Conservation (phyloP, 305 asterid genomes). For the Coffea humblotiana region DNA sequence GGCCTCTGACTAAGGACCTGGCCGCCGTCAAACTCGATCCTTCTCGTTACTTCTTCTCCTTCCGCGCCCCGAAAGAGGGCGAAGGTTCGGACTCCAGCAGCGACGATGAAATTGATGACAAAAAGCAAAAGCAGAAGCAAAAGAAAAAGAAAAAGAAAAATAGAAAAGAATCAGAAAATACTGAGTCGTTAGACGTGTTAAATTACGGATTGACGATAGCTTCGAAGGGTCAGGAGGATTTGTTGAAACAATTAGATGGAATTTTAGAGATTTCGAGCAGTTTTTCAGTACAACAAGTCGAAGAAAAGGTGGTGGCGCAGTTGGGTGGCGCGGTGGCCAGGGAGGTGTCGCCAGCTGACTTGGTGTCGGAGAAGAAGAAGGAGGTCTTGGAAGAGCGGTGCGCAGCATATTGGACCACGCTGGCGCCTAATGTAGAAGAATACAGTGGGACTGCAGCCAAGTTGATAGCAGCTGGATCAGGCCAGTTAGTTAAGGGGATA, state of each 20-base stretch:
- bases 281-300: slow-evolving; percentile 69
- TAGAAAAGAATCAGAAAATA: slow-evolving; percentile 27
- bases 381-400: slow-evolving; percentile 72
- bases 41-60: slow-evolving; percentile 85
- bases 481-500: slow-evolving; percentile 84
- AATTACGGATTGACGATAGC: slow-evolving; percentile 83
- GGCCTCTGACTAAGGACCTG: slow-evolving; percentile 81
- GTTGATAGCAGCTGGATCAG: slow-evolving; percentile 91
- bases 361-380: slow-evolving; percentile 62
- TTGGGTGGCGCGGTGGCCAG: slow-evolving; percentile 50
- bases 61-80: slow-evolving; percentile 39
- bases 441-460: slow-evolving; percentile 83
- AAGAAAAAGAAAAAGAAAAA: slow-evolving; percentile 11
- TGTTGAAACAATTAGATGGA: slow-evolving; percentile 58
- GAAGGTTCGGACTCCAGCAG: slow-evolving; percentile 40
- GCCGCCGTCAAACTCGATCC: slow-evolving; percentile 83
- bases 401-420: slow-evolving; percentile 88
- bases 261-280: slow-evolving; percentile 56
- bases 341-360: slow-evolving; percentile 53
- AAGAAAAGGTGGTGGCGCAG: slow-evolving; percentile 44
- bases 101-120: slow-evolving; percentile 41
- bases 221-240: slow-evolving; percentile 62
- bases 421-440: slow-evolving; percentile 97
- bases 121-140: slow-evolving; percentile 25
- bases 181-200: slow-evolving; percentile 53